phyloP scores from a whole-genome alignment of 108 stramenopile species.

The Fragilaria radians region DNA sequence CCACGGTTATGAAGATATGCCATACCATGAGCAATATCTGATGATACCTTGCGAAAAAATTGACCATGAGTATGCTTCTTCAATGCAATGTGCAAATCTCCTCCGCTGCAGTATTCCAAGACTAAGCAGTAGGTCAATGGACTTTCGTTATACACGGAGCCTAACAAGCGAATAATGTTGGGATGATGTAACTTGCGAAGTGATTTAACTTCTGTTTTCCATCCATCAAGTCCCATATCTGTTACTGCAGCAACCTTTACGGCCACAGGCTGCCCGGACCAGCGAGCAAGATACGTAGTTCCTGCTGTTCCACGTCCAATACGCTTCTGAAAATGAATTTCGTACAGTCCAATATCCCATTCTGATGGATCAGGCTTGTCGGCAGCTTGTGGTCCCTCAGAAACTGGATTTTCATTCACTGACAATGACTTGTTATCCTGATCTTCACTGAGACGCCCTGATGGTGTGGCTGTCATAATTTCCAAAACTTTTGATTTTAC shows the following conservation, averaged over 20 bases:
- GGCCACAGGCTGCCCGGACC: slow-evolving; percentile 53
- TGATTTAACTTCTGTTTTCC: slow-evolving; percentile 50
- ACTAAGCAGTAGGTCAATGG: slow-evolving; percentile 68
- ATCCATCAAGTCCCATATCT: slow-evolving; percentile 63
- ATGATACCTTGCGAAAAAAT: slow-evolving; percentile 51
- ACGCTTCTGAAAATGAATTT: slow-evolving; percentile 53
- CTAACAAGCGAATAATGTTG: slow-evolving; percentile 62
- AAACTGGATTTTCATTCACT: not conserved
- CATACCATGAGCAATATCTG: slow-evolving; percentile 50
- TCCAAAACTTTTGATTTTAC: slow-evolving; percentile 16
- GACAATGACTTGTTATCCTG: not conserved
- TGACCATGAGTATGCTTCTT: slow-evolving; percentile 38
- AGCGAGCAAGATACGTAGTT: slow-evolving; percentile 67
- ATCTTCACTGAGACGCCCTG: no score
- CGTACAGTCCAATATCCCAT: slow-evolving; percentile 69
- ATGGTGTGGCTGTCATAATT: slow-evolving; percentile 10
- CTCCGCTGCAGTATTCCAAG: slow-evolving; percentile 65
- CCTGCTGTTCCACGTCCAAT: slow-evolving; percentile 5
- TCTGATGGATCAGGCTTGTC: slow-evolving; percentile 29
- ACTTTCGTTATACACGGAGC: slow-evolving; percentile 51
- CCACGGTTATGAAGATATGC: slow-evolving; percentile 49
- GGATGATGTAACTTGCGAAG: slow-evolving; percentile 64
- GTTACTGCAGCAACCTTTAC: slow-evolving; percentile 64
- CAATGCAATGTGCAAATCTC: slow-evolving; percentile 43
- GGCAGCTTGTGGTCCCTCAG: slow-evolving; percentile 9